Base-by-base conservation (phyloP, 106 monocot species). In the Platanthera zijinensis region DNA sequence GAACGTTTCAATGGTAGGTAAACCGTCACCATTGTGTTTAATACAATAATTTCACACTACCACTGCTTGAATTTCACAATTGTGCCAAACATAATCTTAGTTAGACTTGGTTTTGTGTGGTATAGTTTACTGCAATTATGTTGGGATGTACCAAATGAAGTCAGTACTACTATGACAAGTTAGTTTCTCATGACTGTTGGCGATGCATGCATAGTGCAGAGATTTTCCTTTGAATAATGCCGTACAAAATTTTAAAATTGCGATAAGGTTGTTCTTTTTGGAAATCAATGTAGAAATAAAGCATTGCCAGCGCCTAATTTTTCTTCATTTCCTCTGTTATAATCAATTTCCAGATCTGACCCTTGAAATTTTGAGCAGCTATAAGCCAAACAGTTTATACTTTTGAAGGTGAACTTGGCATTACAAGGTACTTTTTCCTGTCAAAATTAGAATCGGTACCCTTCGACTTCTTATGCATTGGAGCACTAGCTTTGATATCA, bases 331-430 rank as follows among this genome's bases (percentile, higher is more conserved):
- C 39, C n/a, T 70, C 32, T 73, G 32, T 74, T 14, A 61, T 25
- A 52, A 50, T 47, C 48, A 48, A 13, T 5, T 54, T 5, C 17
- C 8, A 66, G 18, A 51, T 59, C 78, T 87, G 46, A 87, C 52
- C 74, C 18, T 54, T 78, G 62, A 39, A 1, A 61, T 47, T 70
- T 39, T 52, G 5, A 85, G 62, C 92, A 95, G 95, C 82, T 78
- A 74, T 95, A 62, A 75, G 82, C 71, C 84, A 82, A 74, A 90
- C 85, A 22, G 68, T 90, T 66, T 84, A 82, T 80, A 50, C 75
- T 22, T 82, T 90, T 74, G 84, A 87, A 73, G 85, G 81, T 73
- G 90, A 90, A 82, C 39, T 80, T 82, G 84, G 85, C 79, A 75
- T 28, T 74, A 82, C 79, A 76, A 95, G 95, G 95, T 92, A 75